Evolutionary conservation across 306 rosid genomes (phyloP).

Genomic region (Dryas drummondii): DNA sequence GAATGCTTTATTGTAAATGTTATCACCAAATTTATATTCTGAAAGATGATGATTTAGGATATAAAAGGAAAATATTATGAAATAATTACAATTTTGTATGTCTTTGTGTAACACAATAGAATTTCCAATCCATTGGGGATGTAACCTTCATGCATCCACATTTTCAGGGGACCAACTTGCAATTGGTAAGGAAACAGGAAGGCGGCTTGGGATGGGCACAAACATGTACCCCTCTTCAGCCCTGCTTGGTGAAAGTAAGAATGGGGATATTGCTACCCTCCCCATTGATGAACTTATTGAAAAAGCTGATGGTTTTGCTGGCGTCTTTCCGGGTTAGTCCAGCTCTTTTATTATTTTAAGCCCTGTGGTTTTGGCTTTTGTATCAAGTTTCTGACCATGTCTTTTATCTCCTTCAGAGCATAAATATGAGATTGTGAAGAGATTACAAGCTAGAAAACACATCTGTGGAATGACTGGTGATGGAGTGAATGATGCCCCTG

Average conservation of each 20-base stretch:
- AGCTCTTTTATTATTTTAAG: not conserved
- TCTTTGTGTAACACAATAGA: not conserved
- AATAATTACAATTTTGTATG: not conserved
- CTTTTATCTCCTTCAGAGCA: constrained; percentile 43
- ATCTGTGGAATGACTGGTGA: constrained; percentile 87
- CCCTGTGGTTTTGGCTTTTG: not conserved
- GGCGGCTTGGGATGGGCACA: constrained; percentile 80
- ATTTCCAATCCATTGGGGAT: not conserved
- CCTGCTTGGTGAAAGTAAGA: constrained; percentile 54
- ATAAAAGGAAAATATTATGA: not conserved
- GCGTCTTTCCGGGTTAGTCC: constrained; percentile 73
- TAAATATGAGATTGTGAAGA: constrained; percentile 75
- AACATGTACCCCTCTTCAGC: constrained; percentile 84
- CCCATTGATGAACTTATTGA: constrained; percentile 74
- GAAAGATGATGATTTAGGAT: not conserved
- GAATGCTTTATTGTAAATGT: too few species aligned
- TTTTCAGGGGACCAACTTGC: constrained; percentile 72
- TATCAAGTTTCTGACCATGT: constrained; percentile 12
- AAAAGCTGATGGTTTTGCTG: constrained; percentile 81
- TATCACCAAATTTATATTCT: not conserved
- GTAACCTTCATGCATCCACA: constrained; percentile 2
- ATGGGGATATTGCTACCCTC: constrained; percentile 36
- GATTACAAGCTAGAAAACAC: constrained; percentile 68
- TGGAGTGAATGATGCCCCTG: constrained; percentile 80
- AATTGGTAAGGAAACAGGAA: constrained; percentile 76